Percentiles rank a stretch among this genome's conserved stretches.
phyloP scores from a whole-genome alignment of 176 grass and related monocot species.

The Raddia guianensis region DNA sequence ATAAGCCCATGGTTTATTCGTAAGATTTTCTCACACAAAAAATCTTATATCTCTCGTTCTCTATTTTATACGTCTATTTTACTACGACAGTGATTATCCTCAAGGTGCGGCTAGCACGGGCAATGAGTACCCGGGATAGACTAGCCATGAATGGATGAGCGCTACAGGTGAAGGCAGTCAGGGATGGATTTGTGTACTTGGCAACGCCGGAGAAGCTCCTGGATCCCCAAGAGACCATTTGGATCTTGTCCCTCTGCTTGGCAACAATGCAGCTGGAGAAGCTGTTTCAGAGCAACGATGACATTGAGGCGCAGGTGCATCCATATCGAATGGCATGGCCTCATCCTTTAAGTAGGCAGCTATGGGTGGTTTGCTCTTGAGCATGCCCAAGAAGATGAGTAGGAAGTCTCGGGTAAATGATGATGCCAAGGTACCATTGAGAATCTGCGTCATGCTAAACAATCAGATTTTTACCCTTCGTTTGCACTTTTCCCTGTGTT shows the following conservation, averaged over 20 bases:
- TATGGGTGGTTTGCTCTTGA: conserved; percentile 12
- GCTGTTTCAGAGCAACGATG: conserved; percentile 2
- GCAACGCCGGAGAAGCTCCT: neutral
- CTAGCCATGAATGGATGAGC: too few species aligned
- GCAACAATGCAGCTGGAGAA: conserved; percentile 14
- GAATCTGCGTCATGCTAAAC: neutral
- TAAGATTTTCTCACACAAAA: too few species aligned
- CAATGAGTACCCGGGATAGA: too few species aligned
- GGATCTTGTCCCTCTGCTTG: conserved; percentile 16
- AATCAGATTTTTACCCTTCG: too few species aligned
- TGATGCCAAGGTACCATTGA: neutral
- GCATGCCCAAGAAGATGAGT: neutral
- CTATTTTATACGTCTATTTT: too few species aligned
- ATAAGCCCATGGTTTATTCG: too few species aligned
- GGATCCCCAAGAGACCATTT: neutral
- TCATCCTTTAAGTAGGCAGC: conserved; percentile 9
- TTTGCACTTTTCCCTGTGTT: neutral
- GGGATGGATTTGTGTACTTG: conserved; percentile 24
- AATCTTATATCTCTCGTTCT: too few species aligned
- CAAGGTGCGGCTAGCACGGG: too few species aligned
- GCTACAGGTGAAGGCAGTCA: neutral
- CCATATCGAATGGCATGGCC: conserved; percentile 32
- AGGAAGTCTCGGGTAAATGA: neutral
- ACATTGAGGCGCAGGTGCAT: neutral
- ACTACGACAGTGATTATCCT: too few species aligned